These are phyloP conservation scores for Warburgia ugandensis DNA, from an alignment of 164 flowering plant species.

Conservation along the genomic window DNA sequence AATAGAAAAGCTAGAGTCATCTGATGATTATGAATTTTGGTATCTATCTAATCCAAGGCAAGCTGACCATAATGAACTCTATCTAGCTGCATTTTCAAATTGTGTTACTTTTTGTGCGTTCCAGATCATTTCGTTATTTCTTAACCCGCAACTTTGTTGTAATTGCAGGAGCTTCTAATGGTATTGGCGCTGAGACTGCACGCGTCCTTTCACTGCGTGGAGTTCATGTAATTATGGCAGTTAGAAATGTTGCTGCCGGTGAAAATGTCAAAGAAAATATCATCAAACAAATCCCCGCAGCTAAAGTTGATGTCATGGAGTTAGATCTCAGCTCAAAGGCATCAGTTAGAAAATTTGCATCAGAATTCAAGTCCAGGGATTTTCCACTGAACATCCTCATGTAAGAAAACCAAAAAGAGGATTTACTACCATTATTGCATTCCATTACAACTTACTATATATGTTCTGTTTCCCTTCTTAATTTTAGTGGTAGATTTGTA, in stretches of 20 bases:
- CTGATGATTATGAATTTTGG: no score
- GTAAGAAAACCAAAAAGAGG: no score
- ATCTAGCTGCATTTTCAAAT: no score
- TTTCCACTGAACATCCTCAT: conserved; percentile 62
- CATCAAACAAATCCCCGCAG: conserved; percentile 42
- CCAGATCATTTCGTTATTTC: background rate
- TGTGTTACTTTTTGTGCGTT: background rate
- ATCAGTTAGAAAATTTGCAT: conserved; percentile 61
- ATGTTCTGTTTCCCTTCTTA: background rate
- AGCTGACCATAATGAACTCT: no score
- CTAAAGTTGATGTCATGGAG: conserved; percentile 72
- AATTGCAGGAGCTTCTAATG: conserved; percentile 80
- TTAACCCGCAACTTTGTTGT: background rate
- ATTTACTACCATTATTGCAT: no score
- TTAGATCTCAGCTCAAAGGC: conserved; percentile 65
- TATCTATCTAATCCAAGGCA: no score
- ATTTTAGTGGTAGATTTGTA: no score
- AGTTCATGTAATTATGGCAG: conserved; percentile 69
- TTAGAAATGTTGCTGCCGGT: conserved; percentile 55
- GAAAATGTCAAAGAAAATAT: conserved; percentile 42
- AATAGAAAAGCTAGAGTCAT: no score
- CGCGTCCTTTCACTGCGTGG: conserved; percentile 66
- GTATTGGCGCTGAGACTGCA: conserved; percentile 68
- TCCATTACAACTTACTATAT: background rate
- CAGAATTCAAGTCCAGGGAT: conserved; percentile 37